Evolutionary conservation across 805 yeast species (phyloP).

Genomic region (Lachancea fermentati): DNA sequence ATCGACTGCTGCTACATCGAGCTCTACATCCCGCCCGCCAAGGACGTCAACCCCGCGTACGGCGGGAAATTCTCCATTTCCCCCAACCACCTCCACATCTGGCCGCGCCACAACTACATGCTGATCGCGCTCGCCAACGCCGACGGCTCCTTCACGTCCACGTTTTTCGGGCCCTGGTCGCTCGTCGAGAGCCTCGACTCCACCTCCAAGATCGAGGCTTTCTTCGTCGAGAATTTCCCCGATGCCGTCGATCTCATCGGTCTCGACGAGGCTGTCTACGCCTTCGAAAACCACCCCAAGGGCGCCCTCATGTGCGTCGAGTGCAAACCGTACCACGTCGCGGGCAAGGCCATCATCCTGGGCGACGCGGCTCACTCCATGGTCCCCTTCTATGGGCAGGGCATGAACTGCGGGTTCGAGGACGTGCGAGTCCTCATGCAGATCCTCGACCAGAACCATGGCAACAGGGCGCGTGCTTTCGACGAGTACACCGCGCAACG

Average conservation of each 20-base stretch:
- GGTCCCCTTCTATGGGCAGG: conserved; percentile 99
- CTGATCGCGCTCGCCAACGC: conserved; percentile 80
- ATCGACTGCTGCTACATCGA: conserved; percentile 83
- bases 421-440: conserved; percentile 69
- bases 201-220: conserved; percentile 41
- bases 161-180: conserved; percentile 79
- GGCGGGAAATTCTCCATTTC: conserved; percentile 45
- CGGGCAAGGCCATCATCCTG: conserved; percentile 52
- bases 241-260: conserved; percentile 75
- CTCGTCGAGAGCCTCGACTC: conserved; percentile 49
- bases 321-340: conserved; percentile 62
- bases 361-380: conserved; percentile 96
- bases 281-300: conserved; percentile 56
- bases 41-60: conserved; percentile 22
- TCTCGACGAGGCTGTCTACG: conserved; percentile 41
- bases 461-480: conserved; percentile 46
- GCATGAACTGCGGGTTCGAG: conserved; percentile 94
- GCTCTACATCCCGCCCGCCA: conserved; percentile 61
- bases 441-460: conserved; percentile 35
- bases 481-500: conserved; percentile 48
- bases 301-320: conserved; percentile 73
- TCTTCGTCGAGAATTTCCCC: conserved; percentile 58
- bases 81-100: conserved; percentile 79
- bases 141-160: conserved; percentile 85
- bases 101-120: conserved; percentile 89